Percentiles rank a stretch among this genome's conserved stretches.
Evolutionary conservation across 1,139 yeast species (phyloP).

Genomic region (Taphrina communis): DNA sequence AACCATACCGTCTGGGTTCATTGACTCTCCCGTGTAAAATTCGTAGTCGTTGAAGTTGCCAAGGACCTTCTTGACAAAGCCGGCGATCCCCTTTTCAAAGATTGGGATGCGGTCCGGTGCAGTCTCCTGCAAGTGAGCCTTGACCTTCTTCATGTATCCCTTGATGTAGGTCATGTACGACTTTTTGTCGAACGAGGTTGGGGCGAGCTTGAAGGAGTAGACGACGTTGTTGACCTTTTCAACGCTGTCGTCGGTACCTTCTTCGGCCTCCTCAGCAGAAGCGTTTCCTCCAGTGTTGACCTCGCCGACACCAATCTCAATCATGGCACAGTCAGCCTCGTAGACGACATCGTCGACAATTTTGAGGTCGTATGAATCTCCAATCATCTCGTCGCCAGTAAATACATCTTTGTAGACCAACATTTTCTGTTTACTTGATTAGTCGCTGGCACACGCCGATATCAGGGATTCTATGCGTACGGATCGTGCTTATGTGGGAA

Average conservation of each 20-base stretch:
- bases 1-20: constrained; percentile 88
- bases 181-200: constrained; percentile 95
- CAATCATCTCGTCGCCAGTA: constrained; percentile 92
- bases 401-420: constrained; percentile 64
- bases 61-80: constrained; percentile 93
- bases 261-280: constrained; percentile 93
- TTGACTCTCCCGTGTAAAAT: constrained; percentile 98
- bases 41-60: constrained; percentile 98
- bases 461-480: background rate
- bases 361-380: constrained; percentile 92
- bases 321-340: constrained; percentile 96
- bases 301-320: constrained; percentile 80
- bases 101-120: constrained; percentile 83
- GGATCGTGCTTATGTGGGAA: background rate
- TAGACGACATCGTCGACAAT: constrained; percentile 86
- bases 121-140: constrained; percentile 75
- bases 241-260: constrained; percentile 79
- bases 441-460: constrained; percentile 1
- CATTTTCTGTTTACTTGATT: constrained; percentile 30
- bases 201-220: constrained; percentile 97
- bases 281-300: constrained; percentile 99
- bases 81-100: constrained; percentile 95
- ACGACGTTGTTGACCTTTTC: constrained; percentile 97
- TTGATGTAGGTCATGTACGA: constrained; percentile 53
- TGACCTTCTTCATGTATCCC: constrained; percentile 88